These are phyloP conservation scores for Aspergillus transmontanensis DNA, from an alignment of 2,329 filamentous ascomycete genomes.

Conservation along the genomic window DNA sequence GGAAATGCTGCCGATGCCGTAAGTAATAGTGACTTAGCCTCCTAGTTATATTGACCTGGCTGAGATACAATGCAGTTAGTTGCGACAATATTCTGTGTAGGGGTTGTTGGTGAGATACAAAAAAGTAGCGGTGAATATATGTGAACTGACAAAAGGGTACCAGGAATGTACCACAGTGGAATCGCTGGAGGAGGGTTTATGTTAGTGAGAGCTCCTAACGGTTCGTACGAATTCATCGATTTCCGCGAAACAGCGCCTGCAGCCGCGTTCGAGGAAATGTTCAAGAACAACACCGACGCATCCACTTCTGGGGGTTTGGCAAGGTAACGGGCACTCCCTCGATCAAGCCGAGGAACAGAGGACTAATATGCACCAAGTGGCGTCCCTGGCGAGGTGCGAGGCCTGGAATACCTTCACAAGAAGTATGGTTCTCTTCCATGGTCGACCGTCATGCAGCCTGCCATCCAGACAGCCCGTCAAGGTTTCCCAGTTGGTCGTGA, in stretches of 20 bases:
- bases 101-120: conserved; percentile 60
- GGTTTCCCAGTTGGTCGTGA: conserved; percentile 77
- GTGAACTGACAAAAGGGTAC: conserved; percentile 1
- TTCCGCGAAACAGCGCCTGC: conserved; percentile 87
- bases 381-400: conserved; percentile 66
- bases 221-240: conserved; percentile 83
- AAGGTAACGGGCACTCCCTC: conserved; percentile 40
- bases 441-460: conserved; percentile 71
- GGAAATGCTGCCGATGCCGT: conserved; percentile 75
- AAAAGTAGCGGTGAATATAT: not conserved
- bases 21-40: conserved; percentile 23
- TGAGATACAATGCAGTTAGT: conserved; percentile 53
- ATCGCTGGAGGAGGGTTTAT: conserved; percentile 92
- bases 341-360: not conserved
- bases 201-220: conserved; percentile 71
- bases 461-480: conserved; percentile 70
- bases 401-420: conserved; percentile 75
- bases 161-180: conserved; percentile 73
- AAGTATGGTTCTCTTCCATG: conserved; percentile 65
- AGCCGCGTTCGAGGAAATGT: conserved; percentile 84
- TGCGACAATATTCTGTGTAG: conserved; percentile 73
- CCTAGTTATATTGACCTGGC: not conserved
- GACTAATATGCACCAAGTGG: conserved; percentile 43
- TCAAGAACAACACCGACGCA: conserved; percentile 65
- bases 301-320: conserved; percentile 75